Base-by-base conservation (phyloP, 176 grass and related monocot genomes). In the Aegilops bicornis region DNA sequence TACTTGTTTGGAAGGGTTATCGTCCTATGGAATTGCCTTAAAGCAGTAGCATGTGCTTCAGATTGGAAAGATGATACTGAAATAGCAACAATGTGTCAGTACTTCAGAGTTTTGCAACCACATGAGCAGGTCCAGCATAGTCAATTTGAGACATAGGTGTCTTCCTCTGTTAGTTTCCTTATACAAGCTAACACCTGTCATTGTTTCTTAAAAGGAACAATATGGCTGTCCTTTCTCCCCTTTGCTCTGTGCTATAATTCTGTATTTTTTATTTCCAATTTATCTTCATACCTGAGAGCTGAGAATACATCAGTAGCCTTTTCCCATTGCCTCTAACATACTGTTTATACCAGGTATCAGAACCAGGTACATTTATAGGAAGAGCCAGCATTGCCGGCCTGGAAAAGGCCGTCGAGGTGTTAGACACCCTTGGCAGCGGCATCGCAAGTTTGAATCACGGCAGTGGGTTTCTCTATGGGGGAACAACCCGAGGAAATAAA, bases 401-500 rank as follows among this genome's bases (percentile, higher is more conserved):
- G 60, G 95, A 93, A 72, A 98, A 91, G 85, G 95, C 96, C 60
- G 90, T 96, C 7, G 92, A 92, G 69, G 94, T 96, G 33, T 79
- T 98, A 68, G 96, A 98, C 77, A 94, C 90, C 27, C 93, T 98
- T 8, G 96, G 96, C 30, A 98, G 87, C 80, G 95, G 90, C 84
- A 96, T 98, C 88, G 86, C 96, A 36, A 92, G 67, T 89, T 86
- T 98, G 79, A 98, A 98, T 71, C 73, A 86, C 67, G 86, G 94
- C 45, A 96, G 94, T 48, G 96, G 96, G 56, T 98, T 98, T 82
- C 84, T 92, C 45, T 87, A 89, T 0, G 96, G 96, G 64, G 86
- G 87, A 35, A 82, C 86, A 24, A 80, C 86, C 36, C 68, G 90
- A 14, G 96, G 93, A 77, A 96, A 94, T 79, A 91, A 79, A 86